Evolutionary conservation across 176 grass and related monocot species (phyloP), one percentile per base, ranked within the genome.

Genomic region (Areca catechu): DNA sequence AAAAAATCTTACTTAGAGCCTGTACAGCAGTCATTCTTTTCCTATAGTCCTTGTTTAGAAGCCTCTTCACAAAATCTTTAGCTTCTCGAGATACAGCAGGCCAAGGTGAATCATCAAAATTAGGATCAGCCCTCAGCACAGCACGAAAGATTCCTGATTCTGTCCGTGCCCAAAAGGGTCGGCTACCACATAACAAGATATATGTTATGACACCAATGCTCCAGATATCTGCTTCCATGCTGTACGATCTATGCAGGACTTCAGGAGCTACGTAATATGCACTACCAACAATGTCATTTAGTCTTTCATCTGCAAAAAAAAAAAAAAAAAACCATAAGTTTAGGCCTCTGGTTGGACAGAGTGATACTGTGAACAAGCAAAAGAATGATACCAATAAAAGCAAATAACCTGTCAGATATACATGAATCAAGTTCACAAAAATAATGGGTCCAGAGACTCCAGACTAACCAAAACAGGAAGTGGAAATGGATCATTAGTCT

Each of bases 141-240:
- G 94, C 88, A 53, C 88, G 94, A 73, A 99, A 99, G 57, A 99
- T 99, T 75, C 94, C 94, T 24, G 94, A 99, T 80, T 99, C 94
- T 27, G 94, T 99, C 20, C 88, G 75, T 65, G 94, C 94, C 94
- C 94, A 99, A 65, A 99, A 99, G 53, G 94, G 94, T 68, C 94
- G 85, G 63, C 84, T 92, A 74, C 94, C 94, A 61, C 88, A 99
- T 27, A 99, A 56, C 62, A 99, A 91, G 60, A 99, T 99, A 75
- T 89, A 99, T 52, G 84, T 81, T 68, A 99, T 99, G 30, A 99
- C 94, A 68, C 94, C 94, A 64, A 93, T 71, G 70, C 94, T 99
- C 94, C 94, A 99, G 80, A 99, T 93, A 53, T 99, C 94, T 53
- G 94, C 94, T 75, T 99, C 94, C 18, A 78, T 93, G 62, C 84